Evolutionary conservation across 2,329 filamentous ascomycete genomes (phyloP).

Genomic region (Fusarium papillatum): DNA sequence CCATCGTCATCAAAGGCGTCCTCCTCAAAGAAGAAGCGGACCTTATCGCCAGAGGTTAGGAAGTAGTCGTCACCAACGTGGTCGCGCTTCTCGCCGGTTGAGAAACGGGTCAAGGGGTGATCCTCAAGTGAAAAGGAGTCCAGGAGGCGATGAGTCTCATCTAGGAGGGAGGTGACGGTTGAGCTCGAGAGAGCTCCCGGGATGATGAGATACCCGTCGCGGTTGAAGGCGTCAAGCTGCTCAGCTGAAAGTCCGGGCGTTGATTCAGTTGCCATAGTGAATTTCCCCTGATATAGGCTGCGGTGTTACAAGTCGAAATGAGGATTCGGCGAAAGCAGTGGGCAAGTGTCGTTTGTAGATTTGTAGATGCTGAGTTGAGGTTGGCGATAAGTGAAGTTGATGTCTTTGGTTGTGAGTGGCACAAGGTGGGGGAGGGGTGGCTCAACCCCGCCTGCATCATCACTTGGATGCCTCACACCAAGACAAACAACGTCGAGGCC

Average conservation of each 20-base stretch:
- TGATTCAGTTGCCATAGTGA: conserved; percentile 32
- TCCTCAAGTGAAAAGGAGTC: conserved; percentile 81
- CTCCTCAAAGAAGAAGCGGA: conserved; percentile 98
- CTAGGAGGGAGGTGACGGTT: conserved; percentile 77
- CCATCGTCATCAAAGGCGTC: conserved; percentile 82
- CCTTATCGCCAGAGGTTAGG: conserved; percentile 88
- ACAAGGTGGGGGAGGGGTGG: conserved; percentile 31
- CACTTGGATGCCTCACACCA: conserved; percentile 19
- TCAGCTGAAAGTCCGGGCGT: conserved; percentile 73
- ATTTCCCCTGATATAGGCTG: neutral
- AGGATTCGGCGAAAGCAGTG: neutral
- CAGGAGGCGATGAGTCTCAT: conserved; percentile 82
- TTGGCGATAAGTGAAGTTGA: conserved; percentile 23
- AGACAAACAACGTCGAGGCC: neutral
- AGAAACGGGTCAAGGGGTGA: conserved; percentile 95
- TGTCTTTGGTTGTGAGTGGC: conserved; percentile 12
- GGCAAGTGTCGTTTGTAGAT: neutral
- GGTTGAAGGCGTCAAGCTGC: conserved; percentile 80
- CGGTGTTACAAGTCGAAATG: neutral
- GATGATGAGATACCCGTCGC: conserved; percentile 92
- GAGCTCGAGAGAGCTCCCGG: conserved; percentile 78
- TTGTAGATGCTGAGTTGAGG: conserved; percentile 17
- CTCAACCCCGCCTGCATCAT: conserved; percentile 38
- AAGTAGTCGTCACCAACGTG: conserved; percentile 98
- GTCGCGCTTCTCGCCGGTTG: conserved; percentile 79